Base-by-base conservation (phyloP, 2,329 filamentous ascomycete species). In the Coniochaeta hoffmannii region DNA sequence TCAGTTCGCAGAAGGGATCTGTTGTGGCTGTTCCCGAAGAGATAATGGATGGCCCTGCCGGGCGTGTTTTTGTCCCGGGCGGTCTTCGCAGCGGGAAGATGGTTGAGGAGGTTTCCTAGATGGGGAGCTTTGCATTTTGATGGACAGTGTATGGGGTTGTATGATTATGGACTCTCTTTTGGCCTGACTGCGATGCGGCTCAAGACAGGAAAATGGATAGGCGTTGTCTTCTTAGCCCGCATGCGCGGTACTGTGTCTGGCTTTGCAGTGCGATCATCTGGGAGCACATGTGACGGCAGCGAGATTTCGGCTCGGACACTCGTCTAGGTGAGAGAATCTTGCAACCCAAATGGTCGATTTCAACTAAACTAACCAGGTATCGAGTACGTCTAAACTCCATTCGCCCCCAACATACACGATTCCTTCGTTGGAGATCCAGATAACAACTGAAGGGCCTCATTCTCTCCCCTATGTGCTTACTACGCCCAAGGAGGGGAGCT, bases 11-110 rank as follows among this genome's bases (percentile, higher is more conserved):
- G 64, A 75, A 80, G 19, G 87, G 88, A 10, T 83, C 76, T 58
- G 71, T 75, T 3, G 71, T 92, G 8, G 83, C 77, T 24, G 81
- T 91, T 11, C 85, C 88, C 0, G 77, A 80, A 4, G 87, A 89
- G 64, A 85, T 90, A 74, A 66, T 91, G 28, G 76, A 77, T 10
- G 79, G 79, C 0, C 87, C 87, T 0, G 73, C 76, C 0, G 88
- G 88, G 4, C 73, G 68, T 32, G 67, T 87, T 4, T 88, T 90
- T 64, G 68, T 66, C 3, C 60, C 62, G 17, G 57, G 61, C 31
- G 66, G 67, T 44, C 56, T 71, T 41, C 61, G 62, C n/a, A 59
- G 66, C 17, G 69, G 72, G 11, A 81, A 78, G 68, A 76, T 82
- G 74, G 76, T 82, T 9, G 72, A 82, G 61, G 80, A 83, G 66